Base-by-base conservation (phyloP, 2,329 filamentous ascomycete species). In the Thermothelomyces thermophilus region DNA sequence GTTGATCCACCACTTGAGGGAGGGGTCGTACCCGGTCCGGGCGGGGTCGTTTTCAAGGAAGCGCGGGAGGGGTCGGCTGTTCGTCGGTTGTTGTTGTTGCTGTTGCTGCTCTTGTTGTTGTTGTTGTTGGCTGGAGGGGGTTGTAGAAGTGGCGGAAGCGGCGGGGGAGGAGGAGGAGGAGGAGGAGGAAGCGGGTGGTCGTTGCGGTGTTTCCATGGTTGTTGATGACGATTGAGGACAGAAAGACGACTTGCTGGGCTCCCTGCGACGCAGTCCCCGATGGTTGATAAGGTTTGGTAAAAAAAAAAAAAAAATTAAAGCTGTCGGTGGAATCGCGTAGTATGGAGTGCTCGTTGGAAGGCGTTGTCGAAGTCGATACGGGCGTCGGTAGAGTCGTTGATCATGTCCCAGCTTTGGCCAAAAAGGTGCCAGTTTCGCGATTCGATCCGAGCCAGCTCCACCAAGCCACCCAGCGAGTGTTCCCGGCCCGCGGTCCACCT, bases 1-100 rank as follows among this genome's bases (percentile, higher is more conserved):
- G 72, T 87, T 95, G 65, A 85, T 78, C 85, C 88, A 95, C 75
- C 76, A 80, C 54, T 69, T 68, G 40, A 72, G 74, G 58, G 73
- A 61, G 45, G 81, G 80, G 67, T 83, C 77, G 72, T 83, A 84
- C 57, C 80, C 79, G 19, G 80, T 83, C 56, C 76, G 73, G 51
- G 72, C 66, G 36, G 80, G 79, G 66, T 83, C 77, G 66, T 83
- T 83, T 57, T 70, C 59, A 58, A 78, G 67, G 63, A 72, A 64
- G 53, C 60, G 52, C 60, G 55, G 56, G 19, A 57, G 51, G 22
- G 50, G 50, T n/a, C 36, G 47, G 13, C 19, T 33, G n/a, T 14
- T 4, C 4, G 7, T 34, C 37, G 26, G 48, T 16, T 43, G 39
- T 28, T 44, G 39, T 26, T 34, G 41, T 33, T 52, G 20, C 39